Conservation (phyloP, 345 rosid species). For the Sonneratia caseolaris region DNA sequence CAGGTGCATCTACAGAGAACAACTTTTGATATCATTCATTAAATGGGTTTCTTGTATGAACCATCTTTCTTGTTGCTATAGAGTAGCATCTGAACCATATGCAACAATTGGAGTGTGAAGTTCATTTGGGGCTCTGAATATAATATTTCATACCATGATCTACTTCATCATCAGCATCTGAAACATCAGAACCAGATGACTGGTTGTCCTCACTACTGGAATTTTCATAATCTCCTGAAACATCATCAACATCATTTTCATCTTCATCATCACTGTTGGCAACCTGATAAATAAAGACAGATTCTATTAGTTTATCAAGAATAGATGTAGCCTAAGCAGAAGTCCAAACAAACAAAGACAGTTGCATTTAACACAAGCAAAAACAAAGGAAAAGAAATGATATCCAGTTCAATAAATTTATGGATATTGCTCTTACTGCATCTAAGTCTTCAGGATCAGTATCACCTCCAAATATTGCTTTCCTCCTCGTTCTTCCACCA, state of each 20-base stretch:
- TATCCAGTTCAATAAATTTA: background rate
- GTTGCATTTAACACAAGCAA: background rate
- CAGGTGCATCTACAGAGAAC: background rate
- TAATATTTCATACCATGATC: slow-evolving; percentile 8
- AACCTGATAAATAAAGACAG: slow-evolving; percentile 25
- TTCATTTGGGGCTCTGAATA: background rate
- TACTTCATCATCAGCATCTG: slow-evolving; percentile 30
- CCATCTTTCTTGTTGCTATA: background rate
- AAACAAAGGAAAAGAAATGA: background rate
- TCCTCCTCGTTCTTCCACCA: slow-evolving; percentile 75
- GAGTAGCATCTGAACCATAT: background rate
- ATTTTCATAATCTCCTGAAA: slow-evolving; percentile 9
- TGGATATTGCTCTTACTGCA: slow-evolving; percentile 19
- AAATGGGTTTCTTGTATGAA: background rate
- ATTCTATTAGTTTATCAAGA: background rate
- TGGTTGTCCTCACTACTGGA: slow-evolving; percentile 28
- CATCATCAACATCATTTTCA: slow-evolving; percentile 14
- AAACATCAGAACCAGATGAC: slow-evolving; percentile 36
- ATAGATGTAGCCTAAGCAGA: background rate
- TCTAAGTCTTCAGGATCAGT: slow-evolving; percentile 24
- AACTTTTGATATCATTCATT: background rate
- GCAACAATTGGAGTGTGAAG: background rate
- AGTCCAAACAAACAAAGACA: background rate
- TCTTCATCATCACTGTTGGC: slow-evolving; percentile 34
- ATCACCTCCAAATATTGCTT: slow-evolving; percentile 50